These are phyloP conservation scores for Nemophila menziesii DNA, from an alignment of 257 asterid genomes.

Conservation along the genomic window DNA sequence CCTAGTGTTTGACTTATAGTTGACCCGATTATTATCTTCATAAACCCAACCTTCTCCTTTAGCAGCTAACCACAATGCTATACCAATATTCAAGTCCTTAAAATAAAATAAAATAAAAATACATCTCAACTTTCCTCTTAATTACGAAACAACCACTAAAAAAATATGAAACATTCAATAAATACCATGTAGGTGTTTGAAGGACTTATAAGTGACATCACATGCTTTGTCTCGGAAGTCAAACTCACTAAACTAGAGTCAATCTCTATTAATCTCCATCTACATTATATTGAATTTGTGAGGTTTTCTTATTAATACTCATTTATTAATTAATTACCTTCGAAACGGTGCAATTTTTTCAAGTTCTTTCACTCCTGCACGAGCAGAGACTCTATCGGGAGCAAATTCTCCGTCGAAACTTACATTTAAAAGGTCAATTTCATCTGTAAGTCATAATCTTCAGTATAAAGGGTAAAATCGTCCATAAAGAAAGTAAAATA, in stretches of 20 bases:
- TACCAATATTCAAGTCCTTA: constrained; percentile 92
- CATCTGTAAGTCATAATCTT: constrained; percentile 42
- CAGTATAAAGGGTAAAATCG: constrained; percentile 4
- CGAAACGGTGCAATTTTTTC: constrained; percentile 60
- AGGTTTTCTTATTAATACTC: not conserved
- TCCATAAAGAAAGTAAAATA: not conserved
- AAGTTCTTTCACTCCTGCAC: constrained; percentile 83
- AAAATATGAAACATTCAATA: not conserved
- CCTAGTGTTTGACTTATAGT: constrained; percentile 61
- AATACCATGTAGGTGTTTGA: constrained; percentile 89
- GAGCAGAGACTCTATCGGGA: constrained; percentile 87
- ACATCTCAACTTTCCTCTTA: not conserved
- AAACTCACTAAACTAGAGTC: constrained; percentile 68
- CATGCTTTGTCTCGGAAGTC: constrained; percentile 67
- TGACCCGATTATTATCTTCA: constrained; percentile 24
- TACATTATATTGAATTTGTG: too few species aligned
- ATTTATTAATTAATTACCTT: constrained; percentile 28
- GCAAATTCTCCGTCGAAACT: constrained; percentile 87
- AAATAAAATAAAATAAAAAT: constrained; percentile 7
- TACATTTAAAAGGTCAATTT: constrained; percentile 82
- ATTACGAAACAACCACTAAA: not conserved
- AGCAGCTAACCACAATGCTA: constrained; percentile 93
- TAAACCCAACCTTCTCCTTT: constrained; percentile 77
- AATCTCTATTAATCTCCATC: constrained; percentile 95
- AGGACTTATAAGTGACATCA: constrained; percentile 75